A percentile compares a stretch with the other conserved stretches of the same genome.
Evolutionary conservation across 1,284 basidiomycete species (phyloP).

Genomic region (Volvariella surrecta): DNA sequence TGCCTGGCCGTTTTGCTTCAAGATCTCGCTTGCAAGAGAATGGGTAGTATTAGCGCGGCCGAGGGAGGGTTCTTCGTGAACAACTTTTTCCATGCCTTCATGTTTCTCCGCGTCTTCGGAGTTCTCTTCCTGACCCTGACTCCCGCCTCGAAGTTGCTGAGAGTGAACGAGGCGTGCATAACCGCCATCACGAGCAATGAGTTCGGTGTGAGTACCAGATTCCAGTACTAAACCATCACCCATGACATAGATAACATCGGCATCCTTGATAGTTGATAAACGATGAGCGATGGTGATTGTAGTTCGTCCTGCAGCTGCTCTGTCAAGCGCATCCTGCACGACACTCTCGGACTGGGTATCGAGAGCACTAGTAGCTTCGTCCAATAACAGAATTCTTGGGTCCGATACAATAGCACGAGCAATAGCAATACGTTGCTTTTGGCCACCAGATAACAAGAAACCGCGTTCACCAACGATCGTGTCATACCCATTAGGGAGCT

Average conservation of each 20-base stretch:
- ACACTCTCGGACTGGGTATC: constrained; percentile 89
- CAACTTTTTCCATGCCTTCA: constrained; percentile 41
- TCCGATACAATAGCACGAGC: constrained; percentile 92
- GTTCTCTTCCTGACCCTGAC: constrained; percentile 25
- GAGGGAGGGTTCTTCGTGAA: constrained; percentile 54
- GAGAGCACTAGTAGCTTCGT: constrained; percentile 86
- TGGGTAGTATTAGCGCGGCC: constrained; percentile 57
- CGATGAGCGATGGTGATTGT: constrained; percentile 77
- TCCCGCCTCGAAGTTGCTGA: constrained; percentile 70
- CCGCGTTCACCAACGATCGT: constrained; percentile 93
- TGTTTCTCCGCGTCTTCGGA: constrained; percentile 23
- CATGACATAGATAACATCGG: constrained; percentile 85
- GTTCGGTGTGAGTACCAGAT: constrained; percentile 74
- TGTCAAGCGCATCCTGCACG: constrained; percentile 93
- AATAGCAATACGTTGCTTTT: constrained; percentile 89
- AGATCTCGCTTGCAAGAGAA: constrained; percentile 64
- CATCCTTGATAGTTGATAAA: constrained; percentile 74
- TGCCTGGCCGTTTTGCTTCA: constrained; percentile 38
- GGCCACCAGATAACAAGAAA: constrained; percentile 86
- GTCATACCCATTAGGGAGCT: constrained; percentile 81
- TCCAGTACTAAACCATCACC: constrained; percentile 81
- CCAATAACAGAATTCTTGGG: constrained; percentile 74
- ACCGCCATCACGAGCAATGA: constrained; percentile 59
- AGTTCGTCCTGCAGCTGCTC: constrained; percentile 73
- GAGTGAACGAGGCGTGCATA: constrained; percentile 76